phyloP scores from a whole-genome alignment of 139 green algal species.

The Chlamydomonas schloesseri region DNA sequence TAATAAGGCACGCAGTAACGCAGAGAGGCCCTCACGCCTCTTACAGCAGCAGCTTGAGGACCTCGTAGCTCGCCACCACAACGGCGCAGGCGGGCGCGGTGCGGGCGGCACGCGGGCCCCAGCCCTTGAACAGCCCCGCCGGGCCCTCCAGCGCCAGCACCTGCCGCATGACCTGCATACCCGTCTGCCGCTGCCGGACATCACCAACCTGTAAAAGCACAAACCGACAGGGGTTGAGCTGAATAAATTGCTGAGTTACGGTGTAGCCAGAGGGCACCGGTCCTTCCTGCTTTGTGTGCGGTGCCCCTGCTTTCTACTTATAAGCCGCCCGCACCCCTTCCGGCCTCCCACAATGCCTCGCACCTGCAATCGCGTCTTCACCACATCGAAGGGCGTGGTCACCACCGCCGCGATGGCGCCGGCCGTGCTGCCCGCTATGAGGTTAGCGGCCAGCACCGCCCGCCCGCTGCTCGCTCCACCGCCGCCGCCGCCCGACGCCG shows the following conservation, averaged over 20 bases:
- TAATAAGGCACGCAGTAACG: too few species aligned
- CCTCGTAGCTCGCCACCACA: slow-evolving; percentile 90
- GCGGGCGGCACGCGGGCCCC: slow-evolving; percentile 75
- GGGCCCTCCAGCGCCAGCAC: slow-evolving; percentile 72
- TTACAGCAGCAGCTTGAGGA: slow-evolving; percentile 77
- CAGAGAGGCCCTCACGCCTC: too few species aligned
- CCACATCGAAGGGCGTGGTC: slow-evolving; percentile 97
- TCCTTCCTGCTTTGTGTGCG: too few species aligned
- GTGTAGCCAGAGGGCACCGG: too few species aligned
- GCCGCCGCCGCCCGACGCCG: not conserved
- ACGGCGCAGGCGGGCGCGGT: slow-evolving; percentile 92
- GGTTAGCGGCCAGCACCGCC: slow-evolving; percentile 73
- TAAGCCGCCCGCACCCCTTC: too few species aligned
- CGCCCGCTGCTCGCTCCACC: not conserved
- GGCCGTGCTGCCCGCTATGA: slow-evolving; percentile 64
- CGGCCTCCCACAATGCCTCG: too few species aligned
- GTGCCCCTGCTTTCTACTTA: too few species aligned
- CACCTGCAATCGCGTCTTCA: slow-evolving; percentile 94
- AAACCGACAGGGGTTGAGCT: too few species aligned
- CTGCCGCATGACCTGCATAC: slow-evolving; percentile 54
- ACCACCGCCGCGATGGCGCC: slow-evolving; percentile 83
- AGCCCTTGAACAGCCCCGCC: slow-evolving; percentile 82
- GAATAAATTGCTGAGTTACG: too few species aligned
- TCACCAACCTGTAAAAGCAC: slow-evolving; percentile 62
- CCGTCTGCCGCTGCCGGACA: not conserved